A percentile compares a stretch with the other conserved stretches of the same genome.
phyloP scores from a whole-genome alignment of 2,329 filamentous ascomycete species.

The Dactylellina drechsleri region DNA sequence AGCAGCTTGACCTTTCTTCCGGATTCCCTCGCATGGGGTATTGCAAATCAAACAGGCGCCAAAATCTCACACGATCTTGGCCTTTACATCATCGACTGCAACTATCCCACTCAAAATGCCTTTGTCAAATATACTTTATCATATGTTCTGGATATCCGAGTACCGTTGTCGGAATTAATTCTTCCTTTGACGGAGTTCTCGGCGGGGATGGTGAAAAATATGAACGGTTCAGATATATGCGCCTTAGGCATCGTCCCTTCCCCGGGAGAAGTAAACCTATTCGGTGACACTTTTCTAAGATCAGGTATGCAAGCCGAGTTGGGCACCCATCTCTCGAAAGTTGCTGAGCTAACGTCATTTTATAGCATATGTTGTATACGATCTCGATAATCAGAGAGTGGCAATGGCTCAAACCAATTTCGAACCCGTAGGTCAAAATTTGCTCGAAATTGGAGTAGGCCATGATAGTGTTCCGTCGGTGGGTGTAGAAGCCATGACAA shows the following conservation, averaged over 20 bases:
- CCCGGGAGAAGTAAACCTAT: constrained; percentile 28
- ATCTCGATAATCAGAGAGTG: constrained; percentile 77
- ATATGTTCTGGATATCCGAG: constrained; percentile 65
- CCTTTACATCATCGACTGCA: constrained; percentile 72
- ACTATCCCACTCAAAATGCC: constrained; percentile 63
- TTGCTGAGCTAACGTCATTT: background rate
- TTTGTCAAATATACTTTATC: constrained; percentile 69
- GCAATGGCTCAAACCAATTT: constrained; percentile 75
- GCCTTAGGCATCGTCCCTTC: constrained; percentile 33
- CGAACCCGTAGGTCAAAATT: constrained; percentile 66
- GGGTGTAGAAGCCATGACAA: constrained; percentile 65
- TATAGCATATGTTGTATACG: constrained; percentile 79
- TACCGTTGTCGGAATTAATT: constrained; percentile 69
- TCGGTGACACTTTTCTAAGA: constrained; percentile 47
- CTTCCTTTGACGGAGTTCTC: constrained; percentile 46
- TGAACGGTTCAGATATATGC: constrained; percentile 49
- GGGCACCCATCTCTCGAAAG: too few relatives aligned
- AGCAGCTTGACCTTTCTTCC: constrained; percentile 58
- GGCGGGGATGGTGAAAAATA: constrained; percentile 20
- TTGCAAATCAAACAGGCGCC: constrained; percentile 60
- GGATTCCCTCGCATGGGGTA: constrained; percentile 51
- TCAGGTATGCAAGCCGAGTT: constrained; percentile 15
- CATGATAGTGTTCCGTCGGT: constrained; percentile 67
- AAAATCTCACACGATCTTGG: constrained; percentile 68
- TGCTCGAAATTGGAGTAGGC: constrained; percentile 68